Evolutionary conservation across 495 filamentous ascomycete genomes (phyloP), one percentile per base, ranked within the genome.

Genomic region (Penicillium cinerascens): DNA sequence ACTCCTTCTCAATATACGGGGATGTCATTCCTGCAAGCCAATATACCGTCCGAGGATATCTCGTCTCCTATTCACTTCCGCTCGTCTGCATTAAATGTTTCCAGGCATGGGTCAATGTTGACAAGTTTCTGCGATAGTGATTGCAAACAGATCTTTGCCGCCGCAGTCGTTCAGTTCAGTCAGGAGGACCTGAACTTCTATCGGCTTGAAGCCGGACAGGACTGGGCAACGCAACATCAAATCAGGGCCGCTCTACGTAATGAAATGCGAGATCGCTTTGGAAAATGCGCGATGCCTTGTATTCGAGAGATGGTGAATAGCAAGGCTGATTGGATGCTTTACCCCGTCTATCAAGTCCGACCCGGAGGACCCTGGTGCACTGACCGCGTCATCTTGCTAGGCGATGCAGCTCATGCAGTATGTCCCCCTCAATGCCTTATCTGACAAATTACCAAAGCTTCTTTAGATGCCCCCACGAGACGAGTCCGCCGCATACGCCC

Each of bases 361-460:
- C 75, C 78, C 2, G 67, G 69, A 5, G 78, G 80, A 0, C 66
- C 61, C 23, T 84, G 81, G 81, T 70, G 65, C 29, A 73, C 64
- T 21, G 71, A 76, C 15, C 69, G 75, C 15, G 72, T 74, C 0
- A 71, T 84, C 44, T 51, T 84, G 13, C 57, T 84, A 6, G 81
- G 80, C 9, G 81, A 84, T 65, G 74, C 80, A 38, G 80, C 80
- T n/a, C 81, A 84, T 65, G 83, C 81, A 6, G 78, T 81, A 71
- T 20, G 78, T 74, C 18, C 17, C 11, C 10, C 29, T 2, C 7
- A 6, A 11, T 25, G 33, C 27, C 8, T 17, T n/a, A n/a, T n/a
- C 15, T 39, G 16, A 6, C 36, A 23, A 20, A 3, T 40, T 49
- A 41, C 47, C 51, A 59, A 36, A n/a, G 41, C 5, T 25, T 0